These are phyloP conservation scores for Entomophthora muscae DNA, from an alignment of 371 early-diverging fungal species.

Conservation along the genomic window DNA sequence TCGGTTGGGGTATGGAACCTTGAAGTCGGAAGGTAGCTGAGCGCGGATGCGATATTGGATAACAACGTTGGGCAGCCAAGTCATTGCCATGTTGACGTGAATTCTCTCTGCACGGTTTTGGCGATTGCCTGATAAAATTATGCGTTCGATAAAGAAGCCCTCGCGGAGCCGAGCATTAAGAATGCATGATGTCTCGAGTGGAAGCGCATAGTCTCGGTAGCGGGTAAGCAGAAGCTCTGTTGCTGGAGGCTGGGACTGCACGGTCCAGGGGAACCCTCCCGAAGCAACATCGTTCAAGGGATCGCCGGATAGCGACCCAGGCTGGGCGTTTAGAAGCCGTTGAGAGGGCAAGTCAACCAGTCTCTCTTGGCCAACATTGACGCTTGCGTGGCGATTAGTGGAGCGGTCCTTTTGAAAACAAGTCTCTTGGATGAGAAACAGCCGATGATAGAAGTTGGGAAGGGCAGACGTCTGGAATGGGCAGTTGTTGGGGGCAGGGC, in stretches of 20 bases:
- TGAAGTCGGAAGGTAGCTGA: slow-evolving; percentile 13
- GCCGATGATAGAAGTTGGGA: slow-evolving; percentile 66
- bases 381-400: slow-evolving; percentile 16
- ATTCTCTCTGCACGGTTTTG: slow-evolving; percentile 23
- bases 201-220: slow-evolving; percentile 54
- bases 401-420: slow-evolving; percentile 27
- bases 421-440: slow-evolving; percentile 45
- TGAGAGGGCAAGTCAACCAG: slow-evolving; percentile 35
- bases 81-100: slow-evolving; percentile 36
- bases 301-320: slow-evolving; percentile 14
- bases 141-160: slow-evolving; percentile 53
- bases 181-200: slow-evolving; percentile 39
- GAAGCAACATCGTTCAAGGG: slow-evolving; percentile 6
- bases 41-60: slow-evolving; percentile 66
- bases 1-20: slow-evolving; percentile 9
- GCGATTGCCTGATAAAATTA: slow-evolving; percentile 17
- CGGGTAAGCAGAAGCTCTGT: slow-evolving; percentile 54
- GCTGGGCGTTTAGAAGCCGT: slow-evolving; percentile 15
- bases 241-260: slow-evolving; percentile 47
- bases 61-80: slow-evolving; percentile 74
- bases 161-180: slow-evolving; percentile 59
- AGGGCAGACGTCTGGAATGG: slow-evolving; percentile 9
- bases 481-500: slow-evolving; percentile 15
- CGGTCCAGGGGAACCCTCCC: slow-evolving; percentile 73
- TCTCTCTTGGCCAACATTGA: slow-evolving; percentile 22